A percentile compares a stretch with the other conserved stretches of the same genome.
Evolutionary conservation across 2,329 filamentous ascomycete genomes (phyloP).

Genomic region (Sporothrix sp.): DNA sequence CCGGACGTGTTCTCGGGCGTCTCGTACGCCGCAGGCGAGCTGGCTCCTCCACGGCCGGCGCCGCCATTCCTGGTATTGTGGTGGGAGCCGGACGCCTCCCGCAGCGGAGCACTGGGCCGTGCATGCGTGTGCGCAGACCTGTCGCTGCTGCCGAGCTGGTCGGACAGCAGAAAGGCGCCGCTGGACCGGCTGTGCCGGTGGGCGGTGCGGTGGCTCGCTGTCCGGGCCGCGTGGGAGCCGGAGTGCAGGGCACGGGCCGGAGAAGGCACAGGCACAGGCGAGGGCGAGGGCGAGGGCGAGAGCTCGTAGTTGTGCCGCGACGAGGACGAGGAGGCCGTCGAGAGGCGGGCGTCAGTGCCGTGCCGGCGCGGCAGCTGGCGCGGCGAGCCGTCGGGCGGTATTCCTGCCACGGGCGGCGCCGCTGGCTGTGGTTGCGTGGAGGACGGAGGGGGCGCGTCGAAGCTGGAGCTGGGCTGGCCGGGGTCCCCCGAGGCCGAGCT

Average conservation of each 20-base stretch:
- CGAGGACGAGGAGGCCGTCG: background rate
- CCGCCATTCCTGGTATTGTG: background rate
- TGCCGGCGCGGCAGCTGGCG: background rate
- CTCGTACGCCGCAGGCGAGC: background rate
- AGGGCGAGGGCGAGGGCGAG: background rate
- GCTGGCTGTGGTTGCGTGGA: no score
- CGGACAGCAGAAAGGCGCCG: conserved; percentile 43
- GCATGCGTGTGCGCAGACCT: background rate
- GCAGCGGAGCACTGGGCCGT: background rate
- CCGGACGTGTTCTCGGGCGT: background rate
- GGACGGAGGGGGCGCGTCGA: background rate
- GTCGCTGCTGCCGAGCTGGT: conserved; percentile 25
- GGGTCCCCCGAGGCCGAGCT: conserved; percentile 4
- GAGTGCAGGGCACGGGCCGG: background rate
- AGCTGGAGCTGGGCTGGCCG: background rate
- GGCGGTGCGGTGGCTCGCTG: background rate
- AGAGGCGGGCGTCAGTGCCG: background rate
- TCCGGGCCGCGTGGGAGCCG: background rate
- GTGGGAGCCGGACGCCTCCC: background rate
- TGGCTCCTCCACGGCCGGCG: background rate
- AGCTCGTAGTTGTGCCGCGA: background rate
- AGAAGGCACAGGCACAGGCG: background rate
- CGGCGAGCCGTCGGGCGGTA: background rate
- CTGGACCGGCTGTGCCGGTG: conserved; percentile 29
- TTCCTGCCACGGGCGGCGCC: background rate